These are phyloP conservation scores for Claviceps capensis DNA, from an alignment of 2,329 filamentous ascomycete species.

Conservation along the genomic window DNA sequence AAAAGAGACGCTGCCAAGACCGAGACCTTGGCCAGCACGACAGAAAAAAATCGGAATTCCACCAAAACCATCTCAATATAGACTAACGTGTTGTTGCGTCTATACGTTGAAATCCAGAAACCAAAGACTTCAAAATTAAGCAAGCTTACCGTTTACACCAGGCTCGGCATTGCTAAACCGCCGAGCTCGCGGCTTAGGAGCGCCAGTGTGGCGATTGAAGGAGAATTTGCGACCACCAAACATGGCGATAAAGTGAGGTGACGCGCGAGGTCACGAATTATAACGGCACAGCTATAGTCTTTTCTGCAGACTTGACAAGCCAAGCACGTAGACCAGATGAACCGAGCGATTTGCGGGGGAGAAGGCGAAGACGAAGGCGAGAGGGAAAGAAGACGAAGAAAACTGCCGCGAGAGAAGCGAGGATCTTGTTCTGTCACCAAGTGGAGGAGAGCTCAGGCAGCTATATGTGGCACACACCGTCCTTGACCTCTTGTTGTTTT, in stretches of 20 bases:
- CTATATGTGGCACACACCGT: constrained; percentile 2
- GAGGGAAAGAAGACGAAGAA: not conserved
- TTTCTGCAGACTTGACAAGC: not conserved
- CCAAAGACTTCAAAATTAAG: not conserved
- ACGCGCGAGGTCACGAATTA: not conserved
- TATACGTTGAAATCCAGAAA: not conserved
- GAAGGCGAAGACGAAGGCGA: not conserved
- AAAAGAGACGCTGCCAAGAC: not conserved
- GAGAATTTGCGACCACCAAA: constrained; percentile 50
- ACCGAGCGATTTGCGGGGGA: not conserved
- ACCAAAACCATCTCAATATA: no score
- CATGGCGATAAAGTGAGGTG: constrained; percentile 20
- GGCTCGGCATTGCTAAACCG: constrained; percentile 47
- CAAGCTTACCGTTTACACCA: constrained; percentile 37
- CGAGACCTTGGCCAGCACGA: not conserved
- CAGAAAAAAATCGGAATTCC: not conserved
- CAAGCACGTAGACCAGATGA: not conserved
- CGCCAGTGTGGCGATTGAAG: constrained; percentile 52
- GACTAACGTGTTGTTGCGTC: not conserved
- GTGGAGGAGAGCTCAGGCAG: not conserved
- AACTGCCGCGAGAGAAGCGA: not conserved
- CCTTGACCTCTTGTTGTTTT: not conserved
- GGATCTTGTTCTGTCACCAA: not conserved
- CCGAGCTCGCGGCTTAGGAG: constrained; percentile 37
- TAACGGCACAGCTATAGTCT: not conserved